Percentiles rank a stretch among this genome's conserved stretches.
phyloP scores from a whole-genome alignment of 2,329 filamentous ascomycete genomes.

The Penicillium rolfsii region DNA sequence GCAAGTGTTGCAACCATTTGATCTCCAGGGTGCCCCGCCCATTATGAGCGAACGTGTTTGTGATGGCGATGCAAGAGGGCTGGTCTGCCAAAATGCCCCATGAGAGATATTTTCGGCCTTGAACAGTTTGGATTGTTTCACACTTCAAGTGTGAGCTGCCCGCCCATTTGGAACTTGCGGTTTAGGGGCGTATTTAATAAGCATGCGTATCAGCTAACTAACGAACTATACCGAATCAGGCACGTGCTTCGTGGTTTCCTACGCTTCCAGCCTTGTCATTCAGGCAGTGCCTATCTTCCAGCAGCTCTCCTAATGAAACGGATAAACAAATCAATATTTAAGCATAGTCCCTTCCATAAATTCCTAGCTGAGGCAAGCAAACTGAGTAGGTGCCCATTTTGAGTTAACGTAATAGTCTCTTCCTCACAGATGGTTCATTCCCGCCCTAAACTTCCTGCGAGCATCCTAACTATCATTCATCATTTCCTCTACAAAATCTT shows the following conservation, averaged over 20 bases:
- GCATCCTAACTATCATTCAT: conserved; percentile 5
- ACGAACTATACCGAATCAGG: not conserved
- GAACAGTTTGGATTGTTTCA: no score
- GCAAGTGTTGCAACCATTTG: conserved; percentile 21
- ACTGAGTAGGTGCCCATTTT: not conserved
- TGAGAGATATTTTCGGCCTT: no score
- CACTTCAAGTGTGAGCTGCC: no score
- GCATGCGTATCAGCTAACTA: no score
- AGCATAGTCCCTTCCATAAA: not conserved
- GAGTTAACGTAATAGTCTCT: not conserved
- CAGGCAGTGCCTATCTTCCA: not conserved
- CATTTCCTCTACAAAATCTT: conserved; percentile 1
- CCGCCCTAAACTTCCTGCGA: not conserved
- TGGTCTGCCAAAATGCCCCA: no score
- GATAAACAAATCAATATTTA: not conserved
- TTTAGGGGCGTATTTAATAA: not conserved
- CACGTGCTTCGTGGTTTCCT: not conserved
- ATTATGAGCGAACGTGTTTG: conserved; percentile 5
- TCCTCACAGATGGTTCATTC: not conserved
- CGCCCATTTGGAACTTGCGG: not conserved
- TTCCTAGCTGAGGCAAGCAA: not conserved
- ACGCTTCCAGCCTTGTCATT: not conserved
- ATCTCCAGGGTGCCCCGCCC: conserved; percentile 20
- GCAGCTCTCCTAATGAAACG: not conserved
- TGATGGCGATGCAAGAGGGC: no score